phyloP scores from a whole-genome alignment of 495 filamentous ascomycete genomes.

The Cenococcum geophilum region DNA sequence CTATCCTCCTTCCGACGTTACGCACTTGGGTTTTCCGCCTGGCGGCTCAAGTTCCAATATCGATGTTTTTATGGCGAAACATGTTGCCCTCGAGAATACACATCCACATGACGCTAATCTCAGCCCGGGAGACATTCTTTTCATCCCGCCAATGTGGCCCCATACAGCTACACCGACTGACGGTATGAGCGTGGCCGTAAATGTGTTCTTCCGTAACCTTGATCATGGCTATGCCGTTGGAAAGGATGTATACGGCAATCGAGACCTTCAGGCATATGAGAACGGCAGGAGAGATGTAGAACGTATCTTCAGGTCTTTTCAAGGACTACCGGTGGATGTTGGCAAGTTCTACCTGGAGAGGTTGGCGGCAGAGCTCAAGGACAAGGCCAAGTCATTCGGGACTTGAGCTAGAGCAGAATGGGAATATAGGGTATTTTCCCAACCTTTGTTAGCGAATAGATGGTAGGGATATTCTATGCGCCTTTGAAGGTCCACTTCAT shows the following conservation, averaged over 20 bases:
- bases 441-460: no score
- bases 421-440: no score
- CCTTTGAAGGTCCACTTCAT: no score
- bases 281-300: conserved; percentile 67
- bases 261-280: conserved; percentile 79
- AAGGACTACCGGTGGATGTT: conserved; percentile 58
- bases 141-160: conserved; percentile 75
- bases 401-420: no score
- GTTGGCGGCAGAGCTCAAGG: conserved; percentile 62
- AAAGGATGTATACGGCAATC: conserved; percentile 80
- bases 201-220: conserved; percentile 77
- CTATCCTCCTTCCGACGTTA: conserved; percentile 72
- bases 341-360: conserved; percentile 69
- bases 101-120: conserved; percentile 63
- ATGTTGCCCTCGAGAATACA: conserved; percentile 47
- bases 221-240: conserved; percentile 64
- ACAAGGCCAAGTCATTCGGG: conserved; percentile 18
- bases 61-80: conserved; percentile 55
- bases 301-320: conserved; percentile 61
- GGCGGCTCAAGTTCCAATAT: conserved; percentile 73
- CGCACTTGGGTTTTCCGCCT: conserved; percentile 60
- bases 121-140: conserved; percentile 66
- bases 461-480: no score
- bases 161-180: conserved; percentile 67
- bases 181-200: conserved; percentile 65